Base-by-base conservation (phyloP, 106 monocot genomes). In the Dendrobium huoshanense region DNA sequence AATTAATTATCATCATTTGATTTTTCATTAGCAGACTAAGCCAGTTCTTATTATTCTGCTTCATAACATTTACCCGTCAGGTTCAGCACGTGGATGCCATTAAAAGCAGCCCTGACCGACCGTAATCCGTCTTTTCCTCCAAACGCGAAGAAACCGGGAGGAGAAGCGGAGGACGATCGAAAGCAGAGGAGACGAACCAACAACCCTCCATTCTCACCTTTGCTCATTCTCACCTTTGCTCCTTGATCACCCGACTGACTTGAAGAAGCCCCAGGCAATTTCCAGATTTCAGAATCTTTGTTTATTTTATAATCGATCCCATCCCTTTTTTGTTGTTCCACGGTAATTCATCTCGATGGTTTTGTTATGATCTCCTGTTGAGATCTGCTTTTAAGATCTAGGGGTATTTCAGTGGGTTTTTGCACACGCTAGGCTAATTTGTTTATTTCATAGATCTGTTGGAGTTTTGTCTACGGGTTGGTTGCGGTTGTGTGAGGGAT, bases 381-480 rank as follows among this genome's bases (percentile, higher is more conserved):
- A 16, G 70, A 33, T 70, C 70, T 70, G 37, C 24, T 70, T 70
- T 33, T 70, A 68, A 33, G 70, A 70, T 70, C 70, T 40, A 70
- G 15, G 70, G 70, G 40, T 70, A 10, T 4, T 7, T 70, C 70
- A 15, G 0, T 33, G 11, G 37, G 33, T 70, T 3, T 4, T 16
- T 37, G n/a, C 33, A 37, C 11, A 7, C 70, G 37, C 70, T 31
- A 11, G 70, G n/a, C 37, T 70, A 70, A 70, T 70, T 11, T 70
- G 70, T 70, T 37, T 4, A 15, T 70, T 70, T 70, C 10, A 6
- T 65, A 25, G 25, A 20, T 61, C 25, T 37, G 24, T 25, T 37
- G 70, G 70, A 16, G 33, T 15, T 65, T 70, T 70, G 37, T 70
- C 13, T 4, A 33, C 10, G 29, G 37, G 31, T 37, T 37, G 10